Base-by-base conservation (phyloP, 495 filamentous ascomycete species). In the Tetracladium setigerum region DNA sequence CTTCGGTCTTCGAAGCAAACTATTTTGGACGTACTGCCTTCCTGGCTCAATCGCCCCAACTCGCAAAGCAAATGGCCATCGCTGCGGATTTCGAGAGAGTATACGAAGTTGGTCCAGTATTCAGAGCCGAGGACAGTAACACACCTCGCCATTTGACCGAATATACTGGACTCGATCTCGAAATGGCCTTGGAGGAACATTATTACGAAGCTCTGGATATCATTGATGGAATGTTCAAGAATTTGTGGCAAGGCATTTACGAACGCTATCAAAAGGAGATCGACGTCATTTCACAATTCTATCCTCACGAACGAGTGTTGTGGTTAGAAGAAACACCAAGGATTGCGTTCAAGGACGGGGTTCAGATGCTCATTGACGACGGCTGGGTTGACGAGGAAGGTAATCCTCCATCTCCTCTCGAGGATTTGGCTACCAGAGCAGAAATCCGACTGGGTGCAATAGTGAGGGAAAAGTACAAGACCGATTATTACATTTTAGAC, bases 131-230 rank as follows among this genome's bases (percentile, higher is more conserved):
- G 68, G 89, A 97, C 65, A 94, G 87, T 63, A 95, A 97, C 61
- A 97, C 91, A 0, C 90, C 95, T 60, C 82, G 91, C 30, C 91
- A 97, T 68, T 76, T 97, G 70, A 96, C 91, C 16, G 91, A 97
- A 72, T 97, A 92, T 63, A 87, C 88, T 30, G 91, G 91, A 58
- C 74, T 97, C 46, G 91, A 97, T 77, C 74, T 95, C 43, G 91
- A 97, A 62, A 96, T 95, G 86, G 80, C 81, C 30, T 92, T 97
- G 64, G 77, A 82, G 44, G 71, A 80, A 41, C 86, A 95, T 67
- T 97, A 97, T 67, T 84, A 95, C 62, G 90, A 97, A 66, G 87
- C 90, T 22, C 71, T 95, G 40, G 72, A 78, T 11, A 76, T 89
- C 41, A 82, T 94, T 18, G 91, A 95, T 58, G 63, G 80, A 40